phyloP scores from a whole-genome alignment of 1,284 basidiomycete species.

The Sanghuangporus sanghuang region DNA sequence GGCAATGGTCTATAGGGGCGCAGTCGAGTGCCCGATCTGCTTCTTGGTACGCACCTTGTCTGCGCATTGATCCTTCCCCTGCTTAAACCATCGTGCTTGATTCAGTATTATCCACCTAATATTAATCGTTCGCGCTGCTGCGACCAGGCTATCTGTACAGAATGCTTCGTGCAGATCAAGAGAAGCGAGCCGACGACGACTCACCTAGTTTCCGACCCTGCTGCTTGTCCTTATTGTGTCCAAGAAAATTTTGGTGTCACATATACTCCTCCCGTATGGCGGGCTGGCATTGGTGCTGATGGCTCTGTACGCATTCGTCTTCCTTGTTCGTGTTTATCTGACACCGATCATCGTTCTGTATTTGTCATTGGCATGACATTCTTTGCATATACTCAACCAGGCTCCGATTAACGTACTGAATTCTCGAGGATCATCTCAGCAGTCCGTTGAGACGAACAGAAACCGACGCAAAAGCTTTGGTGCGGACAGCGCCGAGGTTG shows the following conservation, averaged over 20 bases:
- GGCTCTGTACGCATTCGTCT: conserved; percentile 41
- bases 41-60: conserved; percentile 71
- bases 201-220: conserved; percentile 89
- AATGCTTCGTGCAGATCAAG: conserved; percentile 99
- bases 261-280: conserved; percentile 81
- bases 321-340: background rate
- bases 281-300: conserved; percentile 68
- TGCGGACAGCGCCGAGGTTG: conserved; percentile 78
- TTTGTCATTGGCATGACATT: background rate
- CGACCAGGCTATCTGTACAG: conserved; percentile 97
- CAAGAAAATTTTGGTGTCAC: conserved; percentile 95
- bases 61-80: conserved; percentile 13
- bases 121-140: conserved; percentile 98
- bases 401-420: conserved; percentile 28
- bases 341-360: background rate
- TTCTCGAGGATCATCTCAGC: conserved; percentile 37
- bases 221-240: conserved; percentile 95
- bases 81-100: conserved; percentile 15
- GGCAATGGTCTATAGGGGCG: conserved; percentile 75
- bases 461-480: conserved; percentile 75
- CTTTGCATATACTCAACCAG: conserved; percentile 3
- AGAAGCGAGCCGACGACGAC: conserved; percentile 90
- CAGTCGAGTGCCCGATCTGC: conserved; percentile 98
- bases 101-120: conserved; percentile 87
- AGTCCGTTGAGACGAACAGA: conserved; percentile 42